Base-by-base conservation (phyloP, 2,329 filamentous ascomycete genomes). In the Aspergillus calidoustus region DNA sequence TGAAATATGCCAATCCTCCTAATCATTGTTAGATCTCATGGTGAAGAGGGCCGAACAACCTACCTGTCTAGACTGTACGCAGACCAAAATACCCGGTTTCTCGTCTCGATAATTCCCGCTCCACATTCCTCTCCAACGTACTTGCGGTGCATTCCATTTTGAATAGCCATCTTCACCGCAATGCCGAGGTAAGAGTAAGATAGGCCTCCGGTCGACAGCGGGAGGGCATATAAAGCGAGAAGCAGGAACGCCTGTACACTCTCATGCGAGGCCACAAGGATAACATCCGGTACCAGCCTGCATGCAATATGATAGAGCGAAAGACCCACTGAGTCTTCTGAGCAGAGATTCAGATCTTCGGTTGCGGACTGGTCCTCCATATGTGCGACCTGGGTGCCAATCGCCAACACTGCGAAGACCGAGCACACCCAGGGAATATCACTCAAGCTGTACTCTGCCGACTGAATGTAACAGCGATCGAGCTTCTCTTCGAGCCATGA, bases 91-190 rank as follows among this genome's bases (percentile, higher is more conserved):
- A 85, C 79, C 3, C 83, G 76, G 65, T 83, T 84, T 28, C 83
- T 74, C 15, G 77, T 81, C 71, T 85, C 82, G 30, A 80, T 74
- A 25, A 81, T 76, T 28, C 74, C 71, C 7, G 77, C 71, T 57
- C 80, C 77, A 13, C 83, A 72, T 2, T 73, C 77, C 23, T 76
- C 74, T 4, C 76, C 78, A 0, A 76, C 69, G 60, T 78, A 79
- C 54, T 76, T 80, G 46, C 83, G 75, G 63, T 86, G 83, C 82
- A 86, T 84, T 6, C 84, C 84, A 66, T 85, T 85, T 59, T 84
- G 83, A 8, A 85, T 82, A 2, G 82, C 84, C 60, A 85, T 74
- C 58, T 83, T 84, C 46, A 84, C 74, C 1, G 82, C 81, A 4
- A 85, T 69, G 7, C 82, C 82, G 23, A 83, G 72, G 59, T 85